Percentiles rank a stretch among this genome's conserved stretches.
Evolutionary conservation across 345 rosid genomes (phyloP).

Genomic region (Aurinia saxatilis): DNA sequence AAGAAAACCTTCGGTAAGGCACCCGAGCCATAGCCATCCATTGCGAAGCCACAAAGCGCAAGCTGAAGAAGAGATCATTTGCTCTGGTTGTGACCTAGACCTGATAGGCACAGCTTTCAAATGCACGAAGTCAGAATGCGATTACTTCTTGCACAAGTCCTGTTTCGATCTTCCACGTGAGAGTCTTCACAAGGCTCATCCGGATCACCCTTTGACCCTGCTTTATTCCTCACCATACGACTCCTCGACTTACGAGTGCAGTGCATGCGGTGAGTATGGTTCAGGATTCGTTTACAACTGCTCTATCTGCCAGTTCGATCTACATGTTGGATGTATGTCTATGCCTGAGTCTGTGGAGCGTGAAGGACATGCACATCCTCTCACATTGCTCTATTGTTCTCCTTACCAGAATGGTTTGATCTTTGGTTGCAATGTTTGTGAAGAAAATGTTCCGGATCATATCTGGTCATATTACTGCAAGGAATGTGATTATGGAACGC

Average conservation of each 20-base stretch:
- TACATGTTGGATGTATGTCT: conserved; percentile 20
- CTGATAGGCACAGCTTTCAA: conserved; percentile 23
- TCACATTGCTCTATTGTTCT: conserved; percentile 12
- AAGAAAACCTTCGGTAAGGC: conserved; percentile 25
- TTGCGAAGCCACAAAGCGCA: conserved; percentile 21
- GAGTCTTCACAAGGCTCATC: conserved; percentile 22
- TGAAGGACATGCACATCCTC: conserved; percentile 16
- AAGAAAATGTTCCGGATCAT: conserved; percentile 14
- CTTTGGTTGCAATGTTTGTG: conserved; percentile 7
- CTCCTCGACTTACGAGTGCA: conserved; percentile 13
- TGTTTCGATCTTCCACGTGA: conserved; percentile 29
- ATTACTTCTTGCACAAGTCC: conserved; percentile 27
- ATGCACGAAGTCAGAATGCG: conserved; percentile 28
- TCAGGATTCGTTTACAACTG: conserved; percentile 21
- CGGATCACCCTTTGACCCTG: conserved; percentile 17
- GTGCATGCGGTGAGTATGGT: conserved; percentile 24
- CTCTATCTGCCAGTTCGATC: conserved; percentile 10
- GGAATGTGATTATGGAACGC: conserved; percentile 26
- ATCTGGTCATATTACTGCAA: conserved; percentile 24
- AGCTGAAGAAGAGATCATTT: conserved; percentile 24
- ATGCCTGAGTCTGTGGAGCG: conserved; percentile 20
- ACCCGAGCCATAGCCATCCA: conserved; percentile 27
- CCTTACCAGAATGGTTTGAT: conserved; percentile 16
- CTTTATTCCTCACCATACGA: conserved; percentile 19
- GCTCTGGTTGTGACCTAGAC: conserved; percentile 26